phyloP scores from a whole-genome alignment of 2,329 filamentous ascomycete species.

The Hypoxylon sp. region DNA sequence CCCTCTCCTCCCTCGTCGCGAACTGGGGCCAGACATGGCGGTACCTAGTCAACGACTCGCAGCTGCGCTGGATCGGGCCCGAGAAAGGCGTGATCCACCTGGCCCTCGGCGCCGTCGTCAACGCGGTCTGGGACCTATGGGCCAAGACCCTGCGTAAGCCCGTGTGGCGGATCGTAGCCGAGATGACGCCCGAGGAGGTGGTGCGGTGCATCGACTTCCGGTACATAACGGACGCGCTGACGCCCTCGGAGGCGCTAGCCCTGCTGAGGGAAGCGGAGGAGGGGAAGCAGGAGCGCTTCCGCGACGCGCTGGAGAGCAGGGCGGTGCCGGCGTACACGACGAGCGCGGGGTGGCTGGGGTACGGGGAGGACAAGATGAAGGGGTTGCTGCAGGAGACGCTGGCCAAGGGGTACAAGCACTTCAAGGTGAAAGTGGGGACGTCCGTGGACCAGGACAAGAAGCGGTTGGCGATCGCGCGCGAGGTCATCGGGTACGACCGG shows the following conservation, averaged over 20 bases:
- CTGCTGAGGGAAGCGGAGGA: conserved; percentile 76
- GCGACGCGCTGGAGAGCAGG: conserved; percentile 78
- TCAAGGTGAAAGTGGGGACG: conserved; percentile 91
- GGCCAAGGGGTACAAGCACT: conserved; percentile 82
- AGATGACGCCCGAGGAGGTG: conserved; percentile 90
- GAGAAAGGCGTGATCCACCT: conserved; percentile 97
- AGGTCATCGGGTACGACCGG: conserved; percentile 85
- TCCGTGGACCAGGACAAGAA: conserved; percentile 79
- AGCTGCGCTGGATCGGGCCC: conserved; percentile 93
- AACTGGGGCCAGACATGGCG: conserved; percentile 94
- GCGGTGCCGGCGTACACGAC: conserved; percentile 95
- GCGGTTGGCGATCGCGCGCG: conserved; percentile 80
- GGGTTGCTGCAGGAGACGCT: conserved; percentile 80
- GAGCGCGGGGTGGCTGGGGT: conserved; percentile 91
- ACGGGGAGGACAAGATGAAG: conserved; percentile 89
- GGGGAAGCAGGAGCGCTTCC: conserved; percentile 79
- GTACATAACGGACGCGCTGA: conserved; percentile 95
- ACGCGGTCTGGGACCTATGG: conserved; percentile 97
- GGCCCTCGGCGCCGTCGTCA: conserved; percentile 88
- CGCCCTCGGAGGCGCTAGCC: conserved; percentile 83
- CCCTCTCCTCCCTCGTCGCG: conserved; percentile 80
- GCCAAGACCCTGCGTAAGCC: conserved; percentile 88
- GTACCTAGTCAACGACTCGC: conserved; percentile 90
- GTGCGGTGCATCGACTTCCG: conserved; percentile 93
- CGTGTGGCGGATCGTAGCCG: conserved; percentile 90